Evolutionary conservation across 129 eudicot species (phyloP).

Genomic region (Saussurea involucrata): DNA sequence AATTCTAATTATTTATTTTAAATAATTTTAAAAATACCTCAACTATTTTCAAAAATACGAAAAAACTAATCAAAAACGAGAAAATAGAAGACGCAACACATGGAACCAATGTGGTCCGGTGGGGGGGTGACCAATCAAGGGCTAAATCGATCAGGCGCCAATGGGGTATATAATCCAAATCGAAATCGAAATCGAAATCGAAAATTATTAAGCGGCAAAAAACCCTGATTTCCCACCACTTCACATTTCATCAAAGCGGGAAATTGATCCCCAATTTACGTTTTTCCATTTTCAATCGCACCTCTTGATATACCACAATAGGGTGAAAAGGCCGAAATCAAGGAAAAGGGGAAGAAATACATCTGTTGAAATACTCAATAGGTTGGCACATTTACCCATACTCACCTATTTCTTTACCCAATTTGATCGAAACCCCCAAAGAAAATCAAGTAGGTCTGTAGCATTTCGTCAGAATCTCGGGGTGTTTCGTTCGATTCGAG

Average conservation of each 20-base stretch:
- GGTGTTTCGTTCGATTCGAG: not conserved
- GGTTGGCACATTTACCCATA: constrained; percentile 17
- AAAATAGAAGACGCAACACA: not conserved
- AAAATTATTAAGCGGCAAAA: constrained; percentile 29
- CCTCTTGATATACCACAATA: constrained; percentile 1
- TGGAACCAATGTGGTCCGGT: not conserved
- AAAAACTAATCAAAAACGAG: too few relatives aligned
- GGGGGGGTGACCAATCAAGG: too few relatives aligned
- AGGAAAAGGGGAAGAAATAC: not conserved
- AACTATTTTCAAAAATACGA: too few relatives aligned
- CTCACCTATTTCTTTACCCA: constrained; percentile 15
- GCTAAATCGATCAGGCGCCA: constrained; percentile 22
- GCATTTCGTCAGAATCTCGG: not conserved
- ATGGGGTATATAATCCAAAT: too few relatives aligned
- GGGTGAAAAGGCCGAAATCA: not conserved
- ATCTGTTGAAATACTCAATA: constrained; percentile 6
- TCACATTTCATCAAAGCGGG: constrained; percentile 22
- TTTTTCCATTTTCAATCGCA: constrained; percentile 3
- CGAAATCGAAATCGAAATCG: constrained; percentile 22
- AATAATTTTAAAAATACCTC: too few relatives aligned
- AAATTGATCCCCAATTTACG: not conserved
- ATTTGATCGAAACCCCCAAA: constrained; percentile 6
- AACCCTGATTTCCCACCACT: constrained; percentile 8
- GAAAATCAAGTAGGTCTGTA: not conserved
- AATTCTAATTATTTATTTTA: too few relatives aligned